phyloP scores from a whole-genome alignment of 257 asterid genomes.

The Solanum dulcamara region DNA sequence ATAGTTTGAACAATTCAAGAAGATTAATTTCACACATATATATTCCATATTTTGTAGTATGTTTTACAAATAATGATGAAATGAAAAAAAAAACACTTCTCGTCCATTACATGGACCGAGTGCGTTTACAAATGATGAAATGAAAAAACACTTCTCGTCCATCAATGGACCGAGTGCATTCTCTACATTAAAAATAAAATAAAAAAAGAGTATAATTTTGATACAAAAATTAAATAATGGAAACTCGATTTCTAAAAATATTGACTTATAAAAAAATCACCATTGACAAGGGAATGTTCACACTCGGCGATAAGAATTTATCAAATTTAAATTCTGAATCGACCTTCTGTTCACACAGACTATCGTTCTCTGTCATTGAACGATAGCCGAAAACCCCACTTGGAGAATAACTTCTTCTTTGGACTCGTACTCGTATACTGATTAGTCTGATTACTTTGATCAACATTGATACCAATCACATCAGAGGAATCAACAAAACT shows the following conservation, averaged over 20 bases:
- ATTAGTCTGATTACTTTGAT: neutral
- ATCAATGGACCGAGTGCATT: neutral
- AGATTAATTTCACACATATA: neutral
- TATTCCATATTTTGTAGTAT: neutral
- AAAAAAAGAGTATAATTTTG: neutral
- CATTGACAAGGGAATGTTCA: neutral
- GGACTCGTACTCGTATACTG: neutral
- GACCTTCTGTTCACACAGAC: neutral
- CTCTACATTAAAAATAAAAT: neutral
- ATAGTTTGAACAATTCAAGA: neutral
- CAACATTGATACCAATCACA: neutral
- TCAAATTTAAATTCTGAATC: neutral
- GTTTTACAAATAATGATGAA: neutral
- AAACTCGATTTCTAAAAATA: neutral
- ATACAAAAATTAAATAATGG: neutral
- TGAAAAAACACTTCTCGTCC: neutral
- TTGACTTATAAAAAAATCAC: neutral
- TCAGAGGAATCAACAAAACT: neutral
- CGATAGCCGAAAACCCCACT: conserved; percentile 1
- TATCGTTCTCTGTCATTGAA: neutral
- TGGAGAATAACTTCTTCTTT: neutral
- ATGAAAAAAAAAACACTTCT: neutral
- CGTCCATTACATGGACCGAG: neutral
- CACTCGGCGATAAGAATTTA: neutral
- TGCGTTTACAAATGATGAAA: neutral